Percentiles rank a stretch among this genome's conserved stretches.
Evolutionary conservation across 768 basidiomycete species (phyloP).

Genomic region (Boletellus ananiceps): DNA sequence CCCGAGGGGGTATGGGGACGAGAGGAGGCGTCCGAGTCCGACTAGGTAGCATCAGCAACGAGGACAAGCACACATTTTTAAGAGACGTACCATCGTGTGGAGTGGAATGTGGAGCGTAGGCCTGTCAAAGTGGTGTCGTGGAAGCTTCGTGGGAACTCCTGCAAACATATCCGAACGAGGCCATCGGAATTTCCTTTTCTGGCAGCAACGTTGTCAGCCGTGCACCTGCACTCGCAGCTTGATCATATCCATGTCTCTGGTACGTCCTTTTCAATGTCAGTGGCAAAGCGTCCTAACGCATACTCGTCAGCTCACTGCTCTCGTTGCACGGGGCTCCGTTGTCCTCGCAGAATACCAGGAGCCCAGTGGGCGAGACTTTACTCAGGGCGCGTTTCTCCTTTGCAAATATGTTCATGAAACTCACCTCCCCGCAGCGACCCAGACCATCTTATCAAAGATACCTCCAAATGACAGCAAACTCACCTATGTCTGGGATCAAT

Average conservation of each 20-base stretch:
- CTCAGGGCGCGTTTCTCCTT: slow-evolving; percentile 56
- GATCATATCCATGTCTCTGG: slow-evolving; percentile 25
- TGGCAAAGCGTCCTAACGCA: not conserved
- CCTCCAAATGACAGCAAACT: slow-evolving; percentile 84
- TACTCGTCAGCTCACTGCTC: slow-evolving; percentile 63
- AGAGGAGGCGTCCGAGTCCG: slow-evolving; percentile 70
- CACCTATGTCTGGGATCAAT: slow-evolving; percentile 90
- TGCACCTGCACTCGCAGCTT: not conserved
- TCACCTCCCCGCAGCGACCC: slow-evolving; percentile 50
- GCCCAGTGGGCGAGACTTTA: slow-evolving; percentile 74
- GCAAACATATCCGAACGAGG: not conserved
- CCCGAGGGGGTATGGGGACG: slow-evolving; percentile 38
- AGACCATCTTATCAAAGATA: slow-evolving; percentile 91
- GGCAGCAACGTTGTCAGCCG: not conserved
- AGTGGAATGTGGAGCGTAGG: not conserved
- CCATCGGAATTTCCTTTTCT: slow-evolving; percentile 18
- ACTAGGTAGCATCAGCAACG: slow-evolving; percentile 40
- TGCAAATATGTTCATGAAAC: not conserved
- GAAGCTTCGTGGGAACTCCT: slow-evolving; percentile 21
- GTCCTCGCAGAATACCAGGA: slow-evolving; percentile 87
- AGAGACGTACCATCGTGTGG: slow-evolving; percentile 32
- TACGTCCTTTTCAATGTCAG: slow-evolving; percentile 4
- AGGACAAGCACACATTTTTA: not conserved
- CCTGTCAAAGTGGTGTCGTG: slow-evolving; percentile 20
- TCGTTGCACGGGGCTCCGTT: slow-evolving; percentile 71